phyloP scores from a whole-genome alignment of 2,329 filamentous ascomycete genomes.

The Acrodontium crateriforme region DNA sequence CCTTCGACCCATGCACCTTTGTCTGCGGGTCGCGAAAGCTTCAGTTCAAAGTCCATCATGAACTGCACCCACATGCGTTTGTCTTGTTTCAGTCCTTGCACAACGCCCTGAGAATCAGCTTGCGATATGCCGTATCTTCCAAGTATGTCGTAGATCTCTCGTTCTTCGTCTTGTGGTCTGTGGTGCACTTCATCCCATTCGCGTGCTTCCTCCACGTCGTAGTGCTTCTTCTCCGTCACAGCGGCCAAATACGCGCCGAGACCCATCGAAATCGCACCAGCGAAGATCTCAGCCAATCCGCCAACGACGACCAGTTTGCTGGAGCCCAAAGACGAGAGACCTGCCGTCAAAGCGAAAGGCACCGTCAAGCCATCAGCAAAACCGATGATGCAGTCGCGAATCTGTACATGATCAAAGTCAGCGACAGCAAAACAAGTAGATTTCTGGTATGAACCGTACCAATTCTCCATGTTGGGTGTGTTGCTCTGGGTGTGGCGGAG shows the following conservation, averaged over 20 bases:
- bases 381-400: constrained; percentile 58
- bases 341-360: constrained; percentile 65
- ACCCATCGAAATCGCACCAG: constrained; percentile 31
- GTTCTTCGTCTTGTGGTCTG: constrained; percentile 29
- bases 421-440: too few species aligned
- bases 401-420: too few species aligned
- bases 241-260: constrained; percentile 60
- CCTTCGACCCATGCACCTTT: constrained; percentile 35
- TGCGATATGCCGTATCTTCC: constrained; percentile 37
- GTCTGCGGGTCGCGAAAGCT: constrained; percentile 30
- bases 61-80: constrained; percentile 34
- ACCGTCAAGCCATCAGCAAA: constrained; percentile 69
- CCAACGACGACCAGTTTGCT: constrained; percentile 24
- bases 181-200: constrained; percentile 32
- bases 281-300: constrained; percentile 26
- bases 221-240: constrained; percentile 39
- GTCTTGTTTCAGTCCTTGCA: constrained; percentile 36
- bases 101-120: constrained; percentile 31
- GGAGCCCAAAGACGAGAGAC: constrained; percentile 40
- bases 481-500: too few species aligned
- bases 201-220: constrained; percentile 35
- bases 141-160: constrained; percentile 30
- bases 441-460: too few species aligned
- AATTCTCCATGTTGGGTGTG: constrained; percentile 26
- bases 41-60: constrained; percentile 43